Base-by-base conservation (phyloP, 2,329 filamentous ascomycete genomes). In the Thermochaetoides dissita region DNA sequence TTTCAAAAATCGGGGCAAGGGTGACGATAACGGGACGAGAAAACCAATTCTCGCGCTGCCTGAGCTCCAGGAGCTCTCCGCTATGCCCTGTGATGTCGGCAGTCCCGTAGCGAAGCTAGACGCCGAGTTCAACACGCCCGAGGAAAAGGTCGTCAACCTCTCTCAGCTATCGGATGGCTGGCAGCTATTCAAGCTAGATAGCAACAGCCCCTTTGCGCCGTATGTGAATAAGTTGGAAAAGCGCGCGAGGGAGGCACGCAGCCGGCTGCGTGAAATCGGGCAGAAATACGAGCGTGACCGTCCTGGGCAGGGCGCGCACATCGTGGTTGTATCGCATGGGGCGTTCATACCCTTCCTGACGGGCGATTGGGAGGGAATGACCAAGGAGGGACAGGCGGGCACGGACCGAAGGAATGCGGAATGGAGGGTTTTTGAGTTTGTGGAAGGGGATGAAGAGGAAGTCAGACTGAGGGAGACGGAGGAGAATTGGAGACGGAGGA, bases 261-360 rank as follows among this genome's bases (percentile, higher is more conserved):
- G 64, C 9, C 78, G 72, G 62, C 57, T 91, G 46, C 57, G 71
- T 10, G 62, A 69, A 0, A 48, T 71, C 35, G 46, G 74, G 65
- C 1, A 58, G 60, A 10, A 64, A 64, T 39, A 33, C 7, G 36
- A 69, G 64, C 32, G 60, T 67, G 52, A 54, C 29, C 58, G 57
- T 1, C 62, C 55, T 1, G 46, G 51, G 1, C 55, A 49, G 0
- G 77, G 83, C 53, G 66, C 64, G 3, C 73, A 89, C 51, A 73
- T 94, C 29, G 76, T 81, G 0, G 69, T 87, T 2, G 84, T 93
- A 7, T 81, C 84, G 3, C 87, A 94, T 54, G 87, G 87, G 2
- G 84, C 82, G 1, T 83, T 88, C 52, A 58, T 94, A 53, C 87
- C 94, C 59, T 93, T 85, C 54, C 64, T 94, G 48, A 91, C 84